A percentile compares a stretch with the other conserved stretches of the same genome.
These are phyloP conservation scores for Ophiognomonia clavigignenti-juglandacearum DNA, from an alignment of 2,329 filamentous ascomycete species.

Conservation along the genomic window DNA sequence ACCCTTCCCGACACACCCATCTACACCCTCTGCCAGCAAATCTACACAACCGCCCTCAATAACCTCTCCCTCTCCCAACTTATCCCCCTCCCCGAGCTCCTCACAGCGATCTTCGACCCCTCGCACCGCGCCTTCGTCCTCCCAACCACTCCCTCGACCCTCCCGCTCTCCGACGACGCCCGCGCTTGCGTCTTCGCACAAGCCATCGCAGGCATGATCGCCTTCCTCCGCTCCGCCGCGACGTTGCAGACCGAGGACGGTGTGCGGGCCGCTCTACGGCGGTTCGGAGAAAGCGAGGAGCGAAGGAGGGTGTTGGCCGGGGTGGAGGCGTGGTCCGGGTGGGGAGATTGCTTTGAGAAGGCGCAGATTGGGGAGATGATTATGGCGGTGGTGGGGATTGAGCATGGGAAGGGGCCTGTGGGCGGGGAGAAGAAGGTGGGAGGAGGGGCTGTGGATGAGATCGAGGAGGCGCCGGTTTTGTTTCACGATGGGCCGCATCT, in stretches of 20 bases:
- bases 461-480: constrained; percentile 19
- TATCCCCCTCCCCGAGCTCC: constrained; percentile 21
- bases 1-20: constrained; percentile 24
- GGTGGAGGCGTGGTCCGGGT: constrained; percentile 26
- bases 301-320: constrained; percentile 24
- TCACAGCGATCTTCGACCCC: constrained; percentile 30
- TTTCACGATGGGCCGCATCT: constrained; percentile 23
- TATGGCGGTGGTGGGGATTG: constrained; percentile 21
- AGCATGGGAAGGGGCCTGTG: constrained; percentile 11
- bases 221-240: constrained; percentile 24
- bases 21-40: constrained; percentile 22
- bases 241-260: constrained; percentile 18
- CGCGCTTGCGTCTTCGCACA: constrained; percentile 30
- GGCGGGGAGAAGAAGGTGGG: neutral
- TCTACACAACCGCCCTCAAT: constrained; percentile 22
- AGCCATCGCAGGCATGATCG: constrained; percentile 29
- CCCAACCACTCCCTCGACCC: constrained; percentile 17
- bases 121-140: constrained; percentile 27
- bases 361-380: constrained; percentile 28
- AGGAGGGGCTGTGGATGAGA: constrained; percentile 12
- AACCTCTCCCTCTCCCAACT: constrained; percentile 18
- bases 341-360: constrained; percentile 29
- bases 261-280: constrained; percentile 25
- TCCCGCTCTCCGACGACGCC: constrained; percentile 25
- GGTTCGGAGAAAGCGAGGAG: constrained; percentile 26